Base-by-base conservation (phyloP, 768 basidiomycete species). In the Boletus sp. region DNA sequence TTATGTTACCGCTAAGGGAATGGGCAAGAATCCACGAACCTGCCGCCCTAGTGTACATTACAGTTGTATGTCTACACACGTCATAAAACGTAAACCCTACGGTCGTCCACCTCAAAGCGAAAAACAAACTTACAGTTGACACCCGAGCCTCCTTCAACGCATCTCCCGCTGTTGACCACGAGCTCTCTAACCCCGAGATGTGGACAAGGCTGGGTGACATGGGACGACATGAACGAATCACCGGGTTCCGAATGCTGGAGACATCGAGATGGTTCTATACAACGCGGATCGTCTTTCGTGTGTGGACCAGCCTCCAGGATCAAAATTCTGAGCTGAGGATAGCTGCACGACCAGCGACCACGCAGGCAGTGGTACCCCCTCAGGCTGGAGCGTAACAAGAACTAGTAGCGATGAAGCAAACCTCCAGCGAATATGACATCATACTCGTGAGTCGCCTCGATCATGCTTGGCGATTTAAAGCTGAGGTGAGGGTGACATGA, bases 361-460 rank as follows among this genome's bases (percentile, higher is more conserved):
- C 58, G 33, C 77, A 73, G 1, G 66, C 73, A 0, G 75, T 60
- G 2, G 75, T 64, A 32, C 75, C 77, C 5, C 75, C 76, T n/a
- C n/a, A n/a, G n/a, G n/a, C n/a, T 75, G 15, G 12, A 33, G 28
- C 14, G 15, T 24, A 20, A 37, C 28, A 41, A 8, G 18, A 33
- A 28, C 32, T n/a, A n/a, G n/a, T n/a, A n/a, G 24, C 8, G 24
- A 32, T 29, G 9, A 37, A 36, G 57, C 66, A 32, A 42, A 84
- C 84, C 84, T 61, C 84, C 84, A 30, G 80, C 81, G 56, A 85
- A 79, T 57, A 85, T 76, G 20, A 85, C 76, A 57, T 84, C 81
- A 57, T 77, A 78, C 47, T 60, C 49, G 7, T 47, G 14, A 40
- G 40, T 36, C 44, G 42, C 11, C 35, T 55, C 44, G 9, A 42